Evolutionary conservation across 345 rosid species (phyloP), one percentile per base, ranked within the genome.

Genomic region (Arabidopsis suecica): DNA sequence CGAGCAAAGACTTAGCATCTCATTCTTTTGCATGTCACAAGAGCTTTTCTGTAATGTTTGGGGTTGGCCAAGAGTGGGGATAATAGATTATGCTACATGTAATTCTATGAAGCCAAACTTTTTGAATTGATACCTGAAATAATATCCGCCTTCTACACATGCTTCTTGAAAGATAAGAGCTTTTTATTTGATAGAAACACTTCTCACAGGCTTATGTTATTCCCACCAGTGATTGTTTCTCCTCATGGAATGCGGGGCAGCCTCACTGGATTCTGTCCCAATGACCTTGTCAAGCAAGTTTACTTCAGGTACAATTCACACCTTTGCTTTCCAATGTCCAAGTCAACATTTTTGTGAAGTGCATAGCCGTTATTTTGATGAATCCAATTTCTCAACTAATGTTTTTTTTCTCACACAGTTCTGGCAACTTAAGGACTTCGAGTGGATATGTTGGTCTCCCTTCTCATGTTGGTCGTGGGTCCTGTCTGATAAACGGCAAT

Each of bases 201-300:
- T 48, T 70, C 51, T 80, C 48, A 85, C 68, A 72, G 16, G 77
- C 55, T 75, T 74, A 62, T 65, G 41, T 66, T 73, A 25, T 86
- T 47, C 72, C 72, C 61, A 73, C 76, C 88, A 95, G 98, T 90
- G 74, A 87, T 95, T 79, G 92, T 88, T 79, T 89, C 98, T 81
- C 99, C 99, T 69, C 93, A 95, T 86, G 99, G 99, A 54, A 90
- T 90, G 90, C 85, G 93, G 37, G 99, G 99, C 38, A 85, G 87
- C 83, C 96, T 95, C 42, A 88, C 92, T 60, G 98, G 98, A 75
- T 86, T 84, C 75, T 89, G 96, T 84, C 93, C 99, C 23, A 85
- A 82, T 66, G 97, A 95, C 82, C 94, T 95, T 78, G 93, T 95
- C 83, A 88, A 93, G 88, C 93, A 95, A 88, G 93, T 90, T 5